A percentile compares a stretch with the other conserved stretches of the same genome.
Evolutionary conservation across 192 early-diverging fungal genomes (phyloP).

Genomic region (Paraglomus brasilianum): DNA sequence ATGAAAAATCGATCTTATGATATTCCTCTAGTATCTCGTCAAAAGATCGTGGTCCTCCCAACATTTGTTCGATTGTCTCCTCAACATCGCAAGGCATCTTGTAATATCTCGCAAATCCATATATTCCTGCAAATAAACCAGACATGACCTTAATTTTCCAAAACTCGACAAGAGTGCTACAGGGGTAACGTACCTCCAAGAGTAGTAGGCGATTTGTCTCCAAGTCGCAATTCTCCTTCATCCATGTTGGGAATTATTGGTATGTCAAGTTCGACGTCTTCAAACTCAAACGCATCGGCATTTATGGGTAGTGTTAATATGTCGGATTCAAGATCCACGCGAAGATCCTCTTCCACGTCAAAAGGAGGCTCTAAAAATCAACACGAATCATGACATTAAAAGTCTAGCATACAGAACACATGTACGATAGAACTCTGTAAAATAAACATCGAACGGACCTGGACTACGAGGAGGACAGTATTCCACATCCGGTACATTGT

Average conservation of each 20-base stretch:
- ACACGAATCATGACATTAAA: neutral
- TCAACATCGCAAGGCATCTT: neutral
- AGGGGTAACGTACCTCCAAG: constrained; percentile 2
- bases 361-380: constrained; percentile 6
- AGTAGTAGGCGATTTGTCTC: neutral
- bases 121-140: neutral
- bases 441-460: neutral
- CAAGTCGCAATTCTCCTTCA: neutral
- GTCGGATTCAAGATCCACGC: neutral
- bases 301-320: neutral
- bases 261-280: constrained; percentile 7
- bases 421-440: neutral
- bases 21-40: too few relatives aligned
- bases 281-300: constrained; percentile 10
- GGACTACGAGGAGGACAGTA: constrained; percentile 1
- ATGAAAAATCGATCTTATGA: too few relatives aligned
- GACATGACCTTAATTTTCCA: neutral
- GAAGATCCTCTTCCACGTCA: constrained; percentile 19
- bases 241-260: neutral
- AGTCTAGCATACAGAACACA: neutral
- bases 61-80: neutral
- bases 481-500: constrained; percentile 14
- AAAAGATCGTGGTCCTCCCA: neutral
- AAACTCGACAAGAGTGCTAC: neutral
- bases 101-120: neutral